Base-by-base conservation (phyloP, 306 rosid species). In the Castanea crenata region DNA sequence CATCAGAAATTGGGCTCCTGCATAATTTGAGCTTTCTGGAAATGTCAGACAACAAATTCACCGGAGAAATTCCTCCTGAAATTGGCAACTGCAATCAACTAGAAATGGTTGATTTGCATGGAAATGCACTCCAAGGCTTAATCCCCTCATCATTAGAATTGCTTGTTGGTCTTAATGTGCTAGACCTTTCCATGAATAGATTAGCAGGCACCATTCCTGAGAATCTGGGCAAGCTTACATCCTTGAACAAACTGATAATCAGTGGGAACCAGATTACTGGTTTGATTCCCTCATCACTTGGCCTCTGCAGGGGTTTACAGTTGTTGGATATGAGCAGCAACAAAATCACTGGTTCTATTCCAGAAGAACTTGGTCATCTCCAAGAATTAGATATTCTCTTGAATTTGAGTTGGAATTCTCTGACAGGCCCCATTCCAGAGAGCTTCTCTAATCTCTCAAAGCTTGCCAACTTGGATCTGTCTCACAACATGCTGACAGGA, bases 71-170 rank as follows among this genome's bases (percentile, higher is more conserved):
- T 76, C 97, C 97, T 23, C 29, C 72, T 34, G 94, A 91, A 85
- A 85, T 94, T 15, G 98, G 98, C 54, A 83, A 83, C 82, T 94
- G 98, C 83, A 80, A 79, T 85, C 82, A 91, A 61, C 88, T 94
- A 67, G 94, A 94, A 84, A 89, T 94, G 98, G 89, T 94, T 81
- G 97, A 94, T 85, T 81, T 94, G 88, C 97, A 92, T 76, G 85
- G 74, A 63, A 94, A 94, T 86, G 62, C 75, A 68, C 90, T 94
- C 73, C 92, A 83, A 76, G 98, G 97, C 81, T 76, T 58, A 44
- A 89, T 94, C 76, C 98, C 97, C 77, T 88, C 91, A 25, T 86
- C 98, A 8, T 76, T 91, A 19, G 80, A 85, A 55, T 90, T 86
- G 82, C 89, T 94, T 74, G 56, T 76, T 25, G 69, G 78, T 67